Base-by-base conservation (phyloP, 1,284 basidiomycete species). In the Austropuccinia psidii region DNA sequence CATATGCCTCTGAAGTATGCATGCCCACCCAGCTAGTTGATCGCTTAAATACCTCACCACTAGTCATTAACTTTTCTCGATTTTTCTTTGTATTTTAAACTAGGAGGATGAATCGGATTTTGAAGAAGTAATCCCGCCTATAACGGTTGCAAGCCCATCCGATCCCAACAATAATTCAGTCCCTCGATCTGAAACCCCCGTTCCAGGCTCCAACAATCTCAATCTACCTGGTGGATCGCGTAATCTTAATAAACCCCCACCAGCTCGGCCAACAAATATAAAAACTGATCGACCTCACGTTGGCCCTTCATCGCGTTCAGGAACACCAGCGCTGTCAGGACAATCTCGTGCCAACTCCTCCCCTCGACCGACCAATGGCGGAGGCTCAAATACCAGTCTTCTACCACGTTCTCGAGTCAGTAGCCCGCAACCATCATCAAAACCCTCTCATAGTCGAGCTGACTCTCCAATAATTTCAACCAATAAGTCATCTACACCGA, bases 31-130 rank as follows among this genome's bases (percentile, higher is more conserved):
- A 64, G 24, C 39, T 37, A 47, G 29, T 49, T 41, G 13, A 29
- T 50, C 45, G 31, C 43, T 11, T n/a, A 11, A 11, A 11, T 11
- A 45, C 11, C n/a, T n/a, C 11, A 11, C 43, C 43, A 45, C 11
- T 11, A 45, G 11, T 45, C 11, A 45, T 45, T 45, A 11, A n/a
- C 43, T 35, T 15, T 13, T 60, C 11, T 29, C 27, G 24, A 7
- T 60, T 60, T 9, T 60, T 35, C 41, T 60, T 41, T 35, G 19
- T 29, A 35, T 33, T 33, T 17, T 37, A n/a, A 39, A 37, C 31
- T 45, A 73, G 70, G 70, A 73, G 27, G 70, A 73, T 43, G 70
- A 73, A 45, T 73, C 70, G 45, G 70, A 73, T n/a, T 55, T 65
- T 41, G 70, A 73, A 65, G 60, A 64, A 64, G 70, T 65, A 4